phyloP scores from a whole-genome alignment of 805 yeast species.

The Diddensiella caesifluorescens region DNA sequence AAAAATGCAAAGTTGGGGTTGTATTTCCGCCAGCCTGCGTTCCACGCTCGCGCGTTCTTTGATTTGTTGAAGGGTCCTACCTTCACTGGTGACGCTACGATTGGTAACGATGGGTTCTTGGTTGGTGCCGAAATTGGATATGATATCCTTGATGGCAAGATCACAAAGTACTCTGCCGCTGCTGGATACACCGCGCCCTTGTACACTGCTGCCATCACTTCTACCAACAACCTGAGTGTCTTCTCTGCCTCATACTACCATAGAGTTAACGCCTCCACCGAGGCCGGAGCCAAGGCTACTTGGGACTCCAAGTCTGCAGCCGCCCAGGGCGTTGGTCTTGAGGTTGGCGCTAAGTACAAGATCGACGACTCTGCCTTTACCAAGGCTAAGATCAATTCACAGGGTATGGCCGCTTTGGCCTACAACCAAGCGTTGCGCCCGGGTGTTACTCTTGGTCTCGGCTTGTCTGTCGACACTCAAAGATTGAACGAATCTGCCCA shows the following conservation, averaged over 20 bases:
- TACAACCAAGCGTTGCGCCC: slow-evolving; percentile 94
- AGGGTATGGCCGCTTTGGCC: slow-evolving; percentile 88
- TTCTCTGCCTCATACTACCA: slow-evolving; percentile 97
- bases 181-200: slow-evolving; percentile 86
- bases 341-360: slow-evolving; percentile 91
- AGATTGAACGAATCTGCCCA: slow-evolving; percentile 95
- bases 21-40: slow-evolving; percentile 86
- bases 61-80: slow-evolving; percentile 94
- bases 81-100: slow-evolving; percentile 90
- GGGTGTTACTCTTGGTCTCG: slow-evolving; percentile 94
- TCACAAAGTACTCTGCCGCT: slow-evolving; percentile 90
- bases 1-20: slow-evolving; percentile 87
- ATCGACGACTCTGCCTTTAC: slow-evolving; percentile 85
- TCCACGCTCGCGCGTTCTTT: slow-evolving; percentile 90
- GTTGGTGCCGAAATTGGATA: slow-evolving; percentile 97
- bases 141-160: slow-evolving; percentile 87
- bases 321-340: slow-evolving; percentile 78
- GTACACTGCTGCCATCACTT: slow-evolving; percentile 80
- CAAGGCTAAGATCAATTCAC: slow-evolving; percentile 95
- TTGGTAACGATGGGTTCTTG: slow-evolving; percentile 93
- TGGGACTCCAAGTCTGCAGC: slow-evolving; percentile 79
- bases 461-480: slow-evolving; percentile 94
- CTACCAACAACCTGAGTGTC: slow-evolving; percentile 79
- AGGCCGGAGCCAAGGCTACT: slow-evolving; percentile 97
- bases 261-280: slow-evolving; percentile 83